phyloP scores from a whole-genome alignment of 345 rosid genomes.

The Erodium maritimum region DNA sequence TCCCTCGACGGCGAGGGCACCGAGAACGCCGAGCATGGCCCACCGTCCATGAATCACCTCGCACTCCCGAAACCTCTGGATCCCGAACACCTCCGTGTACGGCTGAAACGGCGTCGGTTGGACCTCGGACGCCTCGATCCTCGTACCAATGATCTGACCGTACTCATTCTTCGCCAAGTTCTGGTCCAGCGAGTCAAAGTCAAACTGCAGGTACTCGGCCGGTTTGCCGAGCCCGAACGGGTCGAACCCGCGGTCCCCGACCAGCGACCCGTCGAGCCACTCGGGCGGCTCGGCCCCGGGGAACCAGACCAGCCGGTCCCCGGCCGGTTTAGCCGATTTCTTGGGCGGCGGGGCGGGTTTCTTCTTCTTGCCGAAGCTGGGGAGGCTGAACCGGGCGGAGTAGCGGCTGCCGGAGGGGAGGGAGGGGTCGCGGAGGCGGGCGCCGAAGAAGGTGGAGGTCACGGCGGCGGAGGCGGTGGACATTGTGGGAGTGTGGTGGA shows the following conservation, averaged over 20 bases:
- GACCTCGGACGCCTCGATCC: slow-evolving; percentile 34
- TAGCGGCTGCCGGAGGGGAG: slow-evolving; percentile 21
- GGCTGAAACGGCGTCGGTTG: slow-evolving; percentile 85
- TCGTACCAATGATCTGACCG: slow-evolving; percentile 53
- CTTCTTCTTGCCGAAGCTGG: slow-evolving; percentile 18
- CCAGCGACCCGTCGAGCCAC: slow-evolving; percentile 74
- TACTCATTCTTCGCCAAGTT: slow-evolving; percentile 74
- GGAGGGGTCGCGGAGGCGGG: slow-evolving; percentile 22
- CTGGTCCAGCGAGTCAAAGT: slow-evolving; percentile 70
- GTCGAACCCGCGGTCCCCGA: slow-evolving; percentile 84
- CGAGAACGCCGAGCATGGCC: slow-evolving; percentile 83
- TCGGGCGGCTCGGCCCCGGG: slow-evolving; percentile 59
- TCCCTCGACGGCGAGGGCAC: slow-evolving; percentile 56
- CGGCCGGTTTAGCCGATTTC: slow-evolving; percentile 12
- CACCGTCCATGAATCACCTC: slow-evolving; percentile 86
- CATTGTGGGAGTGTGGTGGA: slow-evolving; percentile 17
- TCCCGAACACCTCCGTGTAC: slow-evolving; percentile 68
- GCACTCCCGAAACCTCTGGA: slow-evolving; percentile 84
- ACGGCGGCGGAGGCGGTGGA: slow-evolving; percentile 35
- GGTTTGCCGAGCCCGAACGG: slow-evolving; percentile 80
- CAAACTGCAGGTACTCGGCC: slow-evolving; percentile 81
- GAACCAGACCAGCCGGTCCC: slow-evolving; percentile 58
- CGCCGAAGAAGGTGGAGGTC: slow-evolving; percentile 45
- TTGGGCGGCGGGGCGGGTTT: slow-evolving; percentile 21
- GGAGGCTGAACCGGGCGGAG: slow-evolving; percentile 50